These are phyloP conservation scores for Pulveroboletus sp. DNA, from an alignment of 768 basidiomycete species.

Conservation along the genomic window DNA sequence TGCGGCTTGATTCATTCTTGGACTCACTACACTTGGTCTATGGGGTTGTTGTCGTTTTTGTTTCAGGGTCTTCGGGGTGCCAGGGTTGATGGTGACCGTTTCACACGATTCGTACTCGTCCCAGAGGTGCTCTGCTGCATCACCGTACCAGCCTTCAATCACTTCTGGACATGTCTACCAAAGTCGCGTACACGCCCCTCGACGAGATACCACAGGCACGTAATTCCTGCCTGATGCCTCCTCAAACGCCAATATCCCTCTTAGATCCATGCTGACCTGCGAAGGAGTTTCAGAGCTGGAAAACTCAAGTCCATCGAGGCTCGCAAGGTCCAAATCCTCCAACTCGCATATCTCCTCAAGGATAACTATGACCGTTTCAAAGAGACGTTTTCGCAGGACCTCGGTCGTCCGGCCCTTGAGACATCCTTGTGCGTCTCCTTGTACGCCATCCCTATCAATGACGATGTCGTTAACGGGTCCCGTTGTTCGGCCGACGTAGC, in stretches of 20 bases:
- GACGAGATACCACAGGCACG: slow-evolving; percentile 50
- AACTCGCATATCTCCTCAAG: slow-evolving; percentile 66
- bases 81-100: neutral
- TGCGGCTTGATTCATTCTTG: too few species aligned
- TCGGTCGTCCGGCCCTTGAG: slow-evolving; percentile 62
- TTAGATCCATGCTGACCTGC: slow-evolving; percentile 55
- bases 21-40: too few species aligned
- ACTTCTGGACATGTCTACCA: slow-evolving; percentile 17
- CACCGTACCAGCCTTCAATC: neutral
- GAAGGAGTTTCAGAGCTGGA: slow-evolving; percentile 56
- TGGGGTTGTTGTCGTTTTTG: too few species aligned
- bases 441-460: neutral
- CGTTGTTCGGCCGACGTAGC: slow-evolving; percentile 31
- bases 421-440: slow-evolving; percentile 42
- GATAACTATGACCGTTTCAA: slow-evolving; percentile 65
- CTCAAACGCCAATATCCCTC: neutral
- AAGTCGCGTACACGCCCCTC: slow-evolving; percentile 44
- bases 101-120: neutral
- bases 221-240: neutral
- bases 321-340: slow-evolving; percentile 72
- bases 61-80: too few species aligned
- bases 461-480: neutral
- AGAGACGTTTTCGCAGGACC: slow-evolving; percentile 53
- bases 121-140: too few species aligned
- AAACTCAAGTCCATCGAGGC: slow-evolving; percentile 62